Percentiles rank a stretch among this genome's conserved stretches.
Conservation (phyloP, 2,329 filamentous ascomycete species). For the Neonectria magnoliae region DNA sequence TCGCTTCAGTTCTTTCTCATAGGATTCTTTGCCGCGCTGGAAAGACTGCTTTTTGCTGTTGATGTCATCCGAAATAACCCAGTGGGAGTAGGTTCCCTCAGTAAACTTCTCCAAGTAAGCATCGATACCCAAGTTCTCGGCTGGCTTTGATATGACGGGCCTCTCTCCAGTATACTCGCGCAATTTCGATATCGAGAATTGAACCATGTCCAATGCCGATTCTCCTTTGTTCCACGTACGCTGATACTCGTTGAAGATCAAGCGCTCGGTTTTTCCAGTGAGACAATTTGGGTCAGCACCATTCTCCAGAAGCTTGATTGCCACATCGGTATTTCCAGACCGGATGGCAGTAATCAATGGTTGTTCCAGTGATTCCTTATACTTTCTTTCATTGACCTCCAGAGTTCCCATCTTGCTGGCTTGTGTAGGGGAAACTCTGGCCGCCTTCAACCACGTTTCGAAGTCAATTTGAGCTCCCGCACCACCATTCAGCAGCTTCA, state of each 20-base stretch:
- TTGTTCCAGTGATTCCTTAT: conserved; percentile 63
- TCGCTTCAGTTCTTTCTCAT: conserved; percentile 38
- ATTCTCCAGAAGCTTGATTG: conserved; percentile 66
- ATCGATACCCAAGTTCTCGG: conserved; percentile 52
- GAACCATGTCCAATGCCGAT: conserved; percentile 70
- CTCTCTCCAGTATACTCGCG: conserved; percentile 51
- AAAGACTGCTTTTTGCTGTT: conserved; percentile 45
- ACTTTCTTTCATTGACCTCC: conserved; percentile 61
- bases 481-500: conserved; percentile 71
- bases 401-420: conserved; percentile 46
- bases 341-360: conserved; percentile 72
- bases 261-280: conserved; percentile 50
- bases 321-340: conserved; percentile 54
- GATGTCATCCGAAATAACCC: conserved; percentile 57
- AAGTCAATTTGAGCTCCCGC: conserved; percentile 69
- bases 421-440: conserved; percentile 56
- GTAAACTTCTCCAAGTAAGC: conserved; percentile 63
- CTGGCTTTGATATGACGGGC: conserved; percentile 30
- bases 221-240: conserved; percentile 52
- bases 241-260: conserved; percentile 48
- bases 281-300: conserved; percentile 75
- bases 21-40: conserved; percentile 44
- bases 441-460: conserved; percentile 70
- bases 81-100: conserved; percentile 69
- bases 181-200: conserved; percentile 60